A percentile compares a stretch with the other conserved stretches of the same genome.
Evolutionary conservation across 176 grass and related monocot genomes (phyloP).

Genomic region (barley (Hordeum vulgare)): MorexV3_pseudomolecules_assembly NC_058524.1:430239544-430240043

Average conservation of each 20-base stretch:
- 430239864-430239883: constrained; percentile 77
- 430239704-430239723: constrained; percentile 77
- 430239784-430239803: constrained; percentile 52
- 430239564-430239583: background rate
- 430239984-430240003: background rate
- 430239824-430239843: constrained; percentile 53
- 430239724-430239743: constrained; percentile 50
- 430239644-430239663: constrained; percentile 86
- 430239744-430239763: background rate
- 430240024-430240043: background rate
- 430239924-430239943: constrained; percentile 71
- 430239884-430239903: constrained; percentile 63
- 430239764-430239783: constrained; percentile 2
- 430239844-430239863: constrained; percentile 79
- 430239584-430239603: constrained; percentile 53
- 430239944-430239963: constrained; percentile 26
- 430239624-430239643: constrained; percentile 89
- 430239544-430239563: background rate
- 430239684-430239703: constrained; percentile 81
- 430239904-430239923: constrained; percentile 52
- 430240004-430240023: background rate
- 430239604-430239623: constrained; percentile 74
- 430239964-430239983: background rate
- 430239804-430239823: constrained; percentile 84
- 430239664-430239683: constrained; percentile 57